Evolutionary conservation across 202 grass and related monocot species (phyloP).

Genomic region (Musa balbisiana): DNA sequence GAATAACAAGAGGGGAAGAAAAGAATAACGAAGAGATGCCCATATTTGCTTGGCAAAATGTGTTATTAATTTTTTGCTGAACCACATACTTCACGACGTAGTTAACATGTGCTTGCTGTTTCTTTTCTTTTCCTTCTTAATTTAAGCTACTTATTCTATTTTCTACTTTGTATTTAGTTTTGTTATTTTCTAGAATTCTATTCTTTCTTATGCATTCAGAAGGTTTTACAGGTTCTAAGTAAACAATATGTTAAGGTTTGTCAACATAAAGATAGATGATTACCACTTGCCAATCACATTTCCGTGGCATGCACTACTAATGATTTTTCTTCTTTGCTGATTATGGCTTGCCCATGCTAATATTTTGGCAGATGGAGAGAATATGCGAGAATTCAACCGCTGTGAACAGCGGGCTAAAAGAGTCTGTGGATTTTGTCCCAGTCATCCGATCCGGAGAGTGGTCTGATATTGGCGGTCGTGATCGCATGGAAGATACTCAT

Average conservation of each 20-base stretch:
- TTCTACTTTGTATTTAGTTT: too few relatives aligned
- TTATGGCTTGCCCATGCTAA: background rate
- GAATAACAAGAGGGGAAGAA: background rate
- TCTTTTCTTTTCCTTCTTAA: background rate
- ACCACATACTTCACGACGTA: too few relatives aligned
- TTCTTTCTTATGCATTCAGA: background rate
- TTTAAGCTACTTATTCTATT: background rate
- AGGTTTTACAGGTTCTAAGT: background rate
- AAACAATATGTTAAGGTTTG: background rate
- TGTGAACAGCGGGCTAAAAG: slow-evolving; percentile 21
- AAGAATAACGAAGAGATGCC: background rate
- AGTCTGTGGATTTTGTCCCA: slow-evolving; percentile 42
- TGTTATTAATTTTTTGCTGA: background rate
- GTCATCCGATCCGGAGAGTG: slow-evolving; percentile 65
- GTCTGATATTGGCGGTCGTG: slow-evolving; percentile 68
- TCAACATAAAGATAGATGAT: background rate
- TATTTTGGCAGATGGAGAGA: slow-evolving; percentile 62
- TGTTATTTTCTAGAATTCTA: background rate
- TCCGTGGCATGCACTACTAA: background rate
- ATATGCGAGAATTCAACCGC: slow-evolving; percentile 54
- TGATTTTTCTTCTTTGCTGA: background rate
- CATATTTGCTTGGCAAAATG: background rate
- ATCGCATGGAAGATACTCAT: slow-evolving; percentile 79
- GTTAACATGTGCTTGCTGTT: background rate
- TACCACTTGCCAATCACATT: background rate